phyloP scores from a whole-genome alignment of 768 basidiomycete species.

The Rhodotorula paludigena region DNA sequence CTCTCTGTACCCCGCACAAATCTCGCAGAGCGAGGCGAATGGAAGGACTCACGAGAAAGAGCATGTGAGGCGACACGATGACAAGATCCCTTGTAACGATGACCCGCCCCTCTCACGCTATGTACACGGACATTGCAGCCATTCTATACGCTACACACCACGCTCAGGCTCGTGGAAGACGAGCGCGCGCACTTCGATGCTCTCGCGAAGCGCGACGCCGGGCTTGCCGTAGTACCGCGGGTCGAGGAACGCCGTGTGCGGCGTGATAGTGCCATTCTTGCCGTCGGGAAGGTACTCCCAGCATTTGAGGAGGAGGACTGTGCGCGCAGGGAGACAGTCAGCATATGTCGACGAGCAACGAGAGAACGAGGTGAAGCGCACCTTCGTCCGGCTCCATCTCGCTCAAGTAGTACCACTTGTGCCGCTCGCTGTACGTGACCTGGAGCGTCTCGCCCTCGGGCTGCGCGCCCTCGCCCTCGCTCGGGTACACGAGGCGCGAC shows the following conservation, averaged over 20 bases:
- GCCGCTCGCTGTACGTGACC: constrained; percentile 6
- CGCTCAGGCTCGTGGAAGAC: constrained; percentile 34
- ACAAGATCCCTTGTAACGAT: too few species aligned
- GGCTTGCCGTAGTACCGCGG: constrained; percentile 20
- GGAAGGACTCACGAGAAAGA: too few species aligned
- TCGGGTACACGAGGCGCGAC: constrained; percentile 25
- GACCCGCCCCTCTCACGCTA: too few species aligned
- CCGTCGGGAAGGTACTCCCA: constrained; percentile 20
- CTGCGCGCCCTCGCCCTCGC: constrained; percentile 10
- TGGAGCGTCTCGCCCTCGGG: constrained; percentile 26
- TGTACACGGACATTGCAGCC: too few species aligned
- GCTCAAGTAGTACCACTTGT: constrained; percentile 28
- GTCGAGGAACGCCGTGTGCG: constrained; percentile 31
- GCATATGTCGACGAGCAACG: not conserved
- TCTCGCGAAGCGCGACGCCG: constrained; percentile 17
- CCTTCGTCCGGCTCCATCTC: constrained; percentile 32
- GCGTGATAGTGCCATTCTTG: constrained; percentile 13
- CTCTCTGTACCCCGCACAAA: too few species aligned
- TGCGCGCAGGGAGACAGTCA: not conserved
- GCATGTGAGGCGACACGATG: too few species aligned
- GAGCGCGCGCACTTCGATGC: constrained; percentile 33
- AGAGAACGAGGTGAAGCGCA: not conserved
- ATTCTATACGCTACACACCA: not conserved
- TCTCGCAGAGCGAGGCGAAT: too few species aligned
- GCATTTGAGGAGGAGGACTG: constrained; percentile 33